A percentile compares a stretch with the other conserved stretches of the same genome.
Evolutionary conservation across 2,329 filamentous ascomycete genomes (phyloP).

Genomic region (Aspergillus niger): DNA sequence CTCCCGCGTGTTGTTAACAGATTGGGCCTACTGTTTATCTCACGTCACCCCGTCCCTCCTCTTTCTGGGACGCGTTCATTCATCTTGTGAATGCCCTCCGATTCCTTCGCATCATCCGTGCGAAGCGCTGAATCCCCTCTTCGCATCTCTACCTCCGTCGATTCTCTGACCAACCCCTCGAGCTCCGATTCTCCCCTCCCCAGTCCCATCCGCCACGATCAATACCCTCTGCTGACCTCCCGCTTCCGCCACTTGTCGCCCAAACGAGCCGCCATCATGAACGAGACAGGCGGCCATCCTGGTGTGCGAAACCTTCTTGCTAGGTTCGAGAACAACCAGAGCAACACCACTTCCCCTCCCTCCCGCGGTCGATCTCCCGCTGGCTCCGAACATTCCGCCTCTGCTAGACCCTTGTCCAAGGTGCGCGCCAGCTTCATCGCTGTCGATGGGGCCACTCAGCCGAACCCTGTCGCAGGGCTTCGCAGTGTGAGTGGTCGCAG

Average conservation of each 20-base stretch:
- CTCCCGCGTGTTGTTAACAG: conserved; percentile 7
- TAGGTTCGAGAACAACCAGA: conserved; percentile 74
- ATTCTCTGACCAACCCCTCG: conserved; percentile 2
- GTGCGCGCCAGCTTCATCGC: conserved; percentile 75
- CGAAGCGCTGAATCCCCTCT: conserved; percentile 6
- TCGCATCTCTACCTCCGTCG: conserved; percentile 2
- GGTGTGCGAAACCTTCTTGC: conserved; percentile 74
- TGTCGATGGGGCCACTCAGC: conserved; percentile 58
- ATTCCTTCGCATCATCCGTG: background rate
- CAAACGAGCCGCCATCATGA: conserved; percentile 16
- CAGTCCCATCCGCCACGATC: conserved; percentile 5
- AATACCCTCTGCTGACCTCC: conserved; percentile 7
- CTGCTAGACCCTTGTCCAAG: conserved; percentile 67
- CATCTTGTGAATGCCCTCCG: background rate
- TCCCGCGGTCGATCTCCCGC: conserved; percentile 71
- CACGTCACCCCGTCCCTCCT: conserved; percentile 20
- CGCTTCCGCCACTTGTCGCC: background rate
- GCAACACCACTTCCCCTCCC: conserved; percentile 61
- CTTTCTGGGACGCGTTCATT: conserved; percentile 7
- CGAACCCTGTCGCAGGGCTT: conserved; percentile 45
- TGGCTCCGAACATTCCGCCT: conserved; percentile 43
- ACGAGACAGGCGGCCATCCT: conserved; percentile 29
- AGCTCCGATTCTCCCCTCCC: background rate
- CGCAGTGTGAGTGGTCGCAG: conserved; percentile 43
- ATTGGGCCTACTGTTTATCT: conserved; percentile 21